Conservation (phyloP, 2,329 filamentous ascomycete genomes). For the Diaporthe sp. region DNA sequence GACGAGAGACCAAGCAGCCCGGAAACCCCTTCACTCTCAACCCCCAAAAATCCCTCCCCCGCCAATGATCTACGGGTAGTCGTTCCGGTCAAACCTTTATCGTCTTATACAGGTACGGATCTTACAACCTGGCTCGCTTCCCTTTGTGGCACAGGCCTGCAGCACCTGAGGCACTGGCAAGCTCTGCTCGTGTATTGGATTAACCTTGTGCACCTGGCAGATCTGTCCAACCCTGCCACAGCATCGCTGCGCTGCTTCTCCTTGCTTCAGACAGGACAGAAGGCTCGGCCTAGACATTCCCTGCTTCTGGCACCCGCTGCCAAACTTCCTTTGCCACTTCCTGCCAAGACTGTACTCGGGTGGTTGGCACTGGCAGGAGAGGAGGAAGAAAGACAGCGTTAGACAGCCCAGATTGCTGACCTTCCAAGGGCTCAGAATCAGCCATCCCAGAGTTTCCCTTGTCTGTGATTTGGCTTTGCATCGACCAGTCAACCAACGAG, state of each 20-base stretch:
- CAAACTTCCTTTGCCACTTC: slow-evolving; percentile 16
- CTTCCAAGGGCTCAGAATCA: slow-evolving; percentile 24
- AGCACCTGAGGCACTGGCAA: slow-evolving; percentile 30
- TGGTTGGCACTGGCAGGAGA: slow-evolving; percentile 13
- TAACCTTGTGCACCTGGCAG: slow-evolving; percentile 20
- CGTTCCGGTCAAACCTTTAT: slow-evolving; percentile 16
- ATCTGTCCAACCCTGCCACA: slow-evolving; percentile 29
- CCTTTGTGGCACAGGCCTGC: slow-evolving; percentile 34
- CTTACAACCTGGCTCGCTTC: slow-evolving; percentile 23
- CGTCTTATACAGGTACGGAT: slow-evolving; percentile 17
- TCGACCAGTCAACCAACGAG: slow-evolving; percentile 22
- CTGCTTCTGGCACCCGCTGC: slow-evolving; percentile 7
- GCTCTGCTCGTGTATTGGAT: slow-evolving; percentile 24
- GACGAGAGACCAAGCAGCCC: not conserved
- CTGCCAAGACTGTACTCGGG: slow-evolving; percentile 13
- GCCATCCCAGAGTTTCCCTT: slow-evolving; percentile 22
- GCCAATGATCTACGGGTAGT: slow-evolving; percentile 15
- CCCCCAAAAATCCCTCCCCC: not conserved
- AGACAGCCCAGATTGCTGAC: slow-evolving; percentile 11
- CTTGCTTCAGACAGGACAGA: slow-evolving; percentile 15
- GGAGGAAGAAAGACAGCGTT: slow-evolving; percentile 16
- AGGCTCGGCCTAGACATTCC: slow-evolving; percentile 26
- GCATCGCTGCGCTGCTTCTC: slow-evolving; percentile 26
- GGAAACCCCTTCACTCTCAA: not conserved
- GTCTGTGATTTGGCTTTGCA: slow-evolving; percentile 34